phyloP scores from a whole-genome alignment of 2,329 filamentous ascomycete genomes.

The Tolypocladium album region DNA sequence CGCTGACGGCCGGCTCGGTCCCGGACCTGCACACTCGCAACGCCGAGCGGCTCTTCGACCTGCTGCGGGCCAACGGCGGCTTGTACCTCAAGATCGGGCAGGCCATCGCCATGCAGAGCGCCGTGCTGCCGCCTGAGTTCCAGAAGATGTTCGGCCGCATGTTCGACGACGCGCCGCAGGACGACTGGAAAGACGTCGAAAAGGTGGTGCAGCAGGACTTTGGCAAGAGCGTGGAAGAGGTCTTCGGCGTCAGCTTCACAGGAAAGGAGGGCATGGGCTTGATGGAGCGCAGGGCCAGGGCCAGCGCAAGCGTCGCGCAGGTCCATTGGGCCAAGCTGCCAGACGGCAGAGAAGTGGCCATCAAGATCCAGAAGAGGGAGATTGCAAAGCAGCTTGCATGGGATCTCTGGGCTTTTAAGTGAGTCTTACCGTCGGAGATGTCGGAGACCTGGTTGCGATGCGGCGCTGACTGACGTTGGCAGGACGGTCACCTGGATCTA shows the following conservation, averaged over 20 bases:
- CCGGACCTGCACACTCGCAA: conserved; percentile 73
- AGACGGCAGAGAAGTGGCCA: conserved; percentile 83
- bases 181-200: conserved; percentile 77
- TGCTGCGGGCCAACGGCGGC: conserved; percentile 80
- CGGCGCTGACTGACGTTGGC: neutral
- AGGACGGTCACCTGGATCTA: conserved; percentile 75
- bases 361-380: conserved; percentile 95
- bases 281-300: conserved; percentile 51
- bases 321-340: conserved; percentile 85
- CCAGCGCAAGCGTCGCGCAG: conserved; percentile 87
- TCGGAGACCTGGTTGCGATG: neutral
- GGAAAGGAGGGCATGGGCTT: conserved; percentile 57
- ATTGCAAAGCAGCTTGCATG: conserved; percentile 84
- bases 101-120: conserved; percentile 96
- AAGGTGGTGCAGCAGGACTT: conserved; percentile 82
- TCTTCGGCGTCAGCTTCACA: conserved; percentile 80
- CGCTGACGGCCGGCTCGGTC: conserved; percentile 62
- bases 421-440: conserved; percentile 16
- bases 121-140: conserved; percentile 85
- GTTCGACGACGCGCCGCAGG: conserved; percentile 97
- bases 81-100: conserved; percentile 97
- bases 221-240: conserved; percentile 74
- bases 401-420: conserved; percentile 95
- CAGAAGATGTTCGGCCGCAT: conserved; percentile 92
- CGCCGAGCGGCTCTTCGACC: conserved; percentile 69